Percentiles rank a stretch among this genome's conserved stretches.
Evolutionary conservation across 208 protist species (phyloP).

Genomic region (Endotrypanum monterogeii): DNA sequence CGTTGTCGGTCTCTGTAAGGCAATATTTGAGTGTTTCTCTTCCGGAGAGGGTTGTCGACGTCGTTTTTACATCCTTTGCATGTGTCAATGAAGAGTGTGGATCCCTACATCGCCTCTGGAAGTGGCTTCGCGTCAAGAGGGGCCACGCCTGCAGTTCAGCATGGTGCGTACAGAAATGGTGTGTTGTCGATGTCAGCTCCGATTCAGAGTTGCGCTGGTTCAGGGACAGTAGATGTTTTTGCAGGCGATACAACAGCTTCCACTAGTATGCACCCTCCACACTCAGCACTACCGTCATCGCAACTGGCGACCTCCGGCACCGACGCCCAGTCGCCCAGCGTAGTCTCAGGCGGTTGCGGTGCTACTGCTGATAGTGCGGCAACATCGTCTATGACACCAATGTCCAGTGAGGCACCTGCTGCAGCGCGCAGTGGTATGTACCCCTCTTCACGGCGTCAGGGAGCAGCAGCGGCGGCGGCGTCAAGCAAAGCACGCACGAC

Average conservation of each 20-base stretch:
- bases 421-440: conserved; percentile 13
- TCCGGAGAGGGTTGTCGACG: neutral
- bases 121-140: neutral
- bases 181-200: neutral
- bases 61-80: neutral
- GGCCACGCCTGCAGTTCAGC: neutral
- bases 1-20: no score
- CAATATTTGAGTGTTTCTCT: no score
- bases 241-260: neutral
- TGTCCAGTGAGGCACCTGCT: neutral
- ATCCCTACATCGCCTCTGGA: neutral
- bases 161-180: neutral
- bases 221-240: neutral
- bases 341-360: neutral
- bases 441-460: conserved; percentile 10
- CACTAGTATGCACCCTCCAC: neutral
- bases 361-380: neutral
- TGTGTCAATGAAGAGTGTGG: neutral
- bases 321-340: neutral
- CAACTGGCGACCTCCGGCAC: conserved; percentile 12
- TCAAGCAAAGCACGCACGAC: neutral
- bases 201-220: neutral
- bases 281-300: neutral
- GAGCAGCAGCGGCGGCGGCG: neutral
- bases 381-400: neutral